These are phyloP conservation scores for Sporothrix pallida DNA, from an alignment of 2,329 filamentous ascomycete species.

Conservation along the genomic window DNA sequence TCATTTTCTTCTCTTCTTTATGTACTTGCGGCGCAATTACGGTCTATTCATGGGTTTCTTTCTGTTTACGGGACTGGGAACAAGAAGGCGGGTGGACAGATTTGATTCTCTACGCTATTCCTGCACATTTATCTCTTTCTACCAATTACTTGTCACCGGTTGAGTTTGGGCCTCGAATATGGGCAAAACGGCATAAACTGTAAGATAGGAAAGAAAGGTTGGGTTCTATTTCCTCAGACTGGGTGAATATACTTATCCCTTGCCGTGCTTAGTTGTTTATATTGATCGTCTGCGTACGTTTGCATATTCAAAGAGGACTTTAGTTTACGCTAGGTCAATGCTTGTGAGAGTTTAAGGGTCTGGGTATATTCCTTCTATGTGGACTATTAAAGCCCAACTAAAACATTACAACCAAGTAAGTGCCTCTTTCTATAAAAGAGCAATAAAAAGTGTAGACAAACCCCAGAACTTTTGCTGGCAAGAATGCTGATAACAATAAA, in stretches of 20 bases:
- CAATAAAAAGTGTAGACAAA: no score
- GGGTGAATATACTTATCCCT: no score
- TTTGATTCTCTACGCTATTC: background rate
- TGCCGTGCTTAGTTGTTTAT: no score
- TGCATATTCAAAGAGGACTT: no score
- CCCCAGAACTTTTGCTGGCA: no score
- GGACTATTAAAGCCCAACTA: slow-evolving; percentile 4
- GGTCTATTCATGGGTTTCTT: no score
- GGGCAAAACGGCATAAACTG: slow-evolving; percentile 6
- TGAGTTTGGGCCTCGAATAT: background rate
- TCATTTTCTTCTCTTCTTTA: background rate
- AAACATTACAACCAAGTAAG: slow-evolving; percentile 12
- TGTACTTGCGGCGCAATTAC: background rate
- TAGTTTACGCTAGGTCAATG: no score
- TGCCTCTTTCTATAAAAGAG: slow-evolving; percentile 6
- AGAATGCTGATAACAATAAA: background rate
- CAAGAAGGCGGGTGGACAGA: background rate
- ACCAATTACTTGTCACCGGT: no score
- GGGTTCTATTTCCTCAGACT: background rate
- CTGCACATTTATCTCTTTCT: background rate
- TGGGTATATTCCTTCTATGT: slow-evolving; percentile 17
- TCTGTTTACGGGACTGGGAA: background rate
- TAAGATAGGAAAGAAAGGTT: slow-evolving; percentile 3
- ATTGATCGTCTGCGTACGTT: no score
- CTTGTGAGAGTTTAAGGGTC: background rate